Percentiles rank a stretch among this genome's conserved stretches.
phyloP scores from a whole-genome alignment of 345 rosid species.

The Geranium brycei region DNA sequence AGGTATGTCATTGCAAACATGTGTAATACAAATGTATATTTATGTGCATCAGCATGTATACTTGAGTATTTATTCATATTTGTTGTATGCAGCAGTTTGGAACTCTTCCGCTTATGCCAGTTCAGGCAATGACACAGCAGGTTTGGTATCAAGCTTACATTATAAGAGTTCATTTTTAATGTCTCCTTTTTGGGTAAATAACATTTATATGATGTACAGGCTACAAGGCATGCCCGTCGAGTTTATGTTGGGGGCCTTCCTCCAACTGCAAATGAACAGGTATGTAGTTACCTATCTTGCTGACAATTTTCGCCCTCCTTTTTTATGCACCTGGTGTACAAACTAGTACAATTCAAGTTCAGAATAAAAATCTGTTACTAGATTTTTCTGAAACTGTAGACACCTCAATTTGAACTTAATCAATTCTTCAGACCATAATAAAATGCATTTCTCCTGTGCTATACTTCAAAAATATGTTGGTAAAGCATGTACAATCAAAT shows the following conservation, averaged over 20 bases:
- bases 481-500: neutral
- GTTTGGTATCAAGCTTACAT: constrained; percentile 18
- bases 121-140: constrained; percentile 99
- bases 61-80: constrained; percentile 5
- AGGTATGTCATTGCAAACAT: constrained; percentile 30
- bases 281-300: constrained; percentile 7
- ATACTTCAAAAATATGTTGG: too few species aligned
- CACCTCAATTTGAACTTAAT: too few species aligned
- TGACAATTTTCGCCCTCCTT: too few species aligned
- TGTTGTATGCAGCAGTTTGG: constrained; percentile 47
- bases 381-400: too few species aligned
- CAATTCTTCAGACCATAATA: too few species aligned
- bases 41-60: constrained; percentile 5
- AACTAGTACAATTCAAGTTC: too few species aligned
- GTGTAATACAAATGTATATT: neutral
- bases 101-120: constrained; percentile 74
- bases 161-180: too few species aligned
- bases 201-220: constrained; percentile 29
- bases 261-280: constrained; percentile 98
- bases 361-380: too few species aligned
- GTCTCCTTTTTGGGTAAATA: neutral
- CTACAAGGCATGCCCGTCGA: constrained; percentile 98
- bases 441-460: too few species aligned
- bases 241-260: constrained; percentile 99
- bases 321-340: neutral